Evolutionary conservation across 345 rosid genomes (phyloP).

Genomic region (Limnanthes douglasii): DNA sequence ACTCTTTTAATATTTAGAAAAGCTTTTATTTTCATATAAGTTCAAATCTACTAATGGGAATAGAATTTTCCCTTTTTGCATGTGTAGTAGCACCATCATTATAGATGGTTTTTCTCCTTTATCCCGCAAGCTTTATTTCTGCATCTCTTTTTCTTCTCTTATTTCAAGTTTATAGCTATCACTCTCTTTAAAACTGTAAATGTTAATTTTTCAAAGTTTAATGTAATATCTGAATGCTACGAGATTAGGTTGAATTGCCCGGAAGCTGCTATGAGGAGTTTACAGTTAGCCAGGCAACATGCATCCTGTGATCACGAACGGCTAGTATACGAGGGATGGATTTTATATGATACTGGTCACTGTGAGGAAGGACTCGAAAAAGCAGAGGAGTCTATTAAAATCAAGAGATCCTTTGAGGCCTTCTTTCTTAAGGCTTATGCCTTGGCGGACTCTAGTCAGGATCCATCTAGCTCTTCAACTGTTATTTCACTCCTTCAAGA

Average conservation of each 20-base stretch:
- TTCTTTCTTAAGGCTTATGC: slow-evolving; percentile 98
- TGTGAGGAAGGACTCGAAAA: slow-evolving; percentile 87
- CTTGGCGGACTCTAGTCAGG: slow-evolving; percentile 85
- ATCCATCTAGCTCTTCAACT: slow-evolving; percentile 57
- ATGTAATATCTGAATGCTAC: slow-evolving; percentile 1
- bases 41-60: too few species aligned
- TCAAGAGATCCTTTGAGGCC: slow-evolving; percentile 90
- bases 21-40: too few species aligned
- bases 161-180: too few species aligned
- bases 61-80: too few species aligned
- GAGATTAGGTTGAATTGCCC: slow-evolving; percentile 80
- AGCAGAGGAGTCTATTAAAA: slow-evolving; percentile 78
- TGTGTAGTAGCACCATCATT: too few species aligned
- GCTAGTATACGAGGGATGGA: slow-evolving; percentile 95
- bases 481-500: slow-evolving; percentile 92
- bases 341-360: slow-evolving; percentile 90
- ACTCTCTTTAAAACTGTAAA: too few species aligned
- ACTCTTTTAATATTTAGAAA: too few species aligned
- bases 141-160: neutral
- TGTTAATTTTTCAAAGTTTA: too few species aligned
- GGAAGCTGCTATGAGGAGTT: slow-evolving; percentile 93
- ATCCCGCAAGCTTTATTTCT: too few species aligned
- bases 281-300: slow-evolving; percentile 79
- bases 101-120: too few species aligned
- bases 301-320: slow-evolving; percentile 84